A percentile compares a stretch with the other conserved stretches of the same genome.
Conservation (phyloP, 371 early-diverging fungal genomes). For the Mucor sp. region DNA sequence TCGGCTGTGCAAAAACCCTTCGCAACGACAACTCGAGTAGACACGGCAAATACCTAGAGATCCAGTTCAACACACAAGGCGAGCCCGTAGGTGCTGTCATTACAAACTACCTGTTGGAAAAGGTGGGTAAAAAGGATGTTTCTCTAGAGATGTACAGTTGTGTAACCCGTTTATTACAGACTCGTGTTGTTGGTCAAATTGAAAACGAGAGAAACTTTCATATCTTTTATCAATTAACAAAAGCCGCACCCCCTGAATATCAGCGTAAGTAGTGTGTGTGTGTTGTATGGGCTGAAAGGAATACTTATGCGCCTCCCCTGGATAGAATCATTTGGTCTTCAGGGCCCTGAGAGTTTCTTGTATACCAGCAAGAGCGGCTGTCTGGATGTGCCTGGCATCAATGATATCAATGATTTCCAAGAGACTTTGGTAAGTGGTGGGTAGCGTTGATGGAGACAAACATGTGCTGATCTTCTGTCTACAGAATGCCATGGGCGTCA, state of each 20-base stretch:
- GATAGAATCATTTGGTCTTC: slow-evolving; percentile 75
- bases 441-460: neutral
- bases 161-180: slow-evolving; percentile 37
- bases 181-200: slow-evolving; percentile 96
- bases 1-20: slow-evolving; percentile 99
- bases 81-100: slow-evolving; percentile 98
- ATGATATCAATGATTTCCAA: slow-evolving; percentile 74
- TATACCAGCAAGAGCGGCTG: slow-evolving; percentile 79
- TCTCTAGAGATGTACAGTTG: neutral
- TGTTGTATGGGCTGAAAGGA: no score
- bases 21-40: slow-evolving; percentile 99
- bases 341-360: slow-evolving; percentile 80
- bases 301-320: neutral
- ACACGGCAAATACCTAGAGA: slow-evolving; percentile 99
- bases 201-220: slow-evolving; percentile 98
- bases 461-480: neutral
- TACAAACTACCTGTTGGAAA: slow-evolving; percentile 98
- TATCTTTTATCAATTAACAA: slow-evolving; percentile 92
- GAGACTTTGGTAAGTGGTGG: slow-evolving; percentile 53
- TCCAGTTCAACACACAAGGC: slow-evolving; percentile 92
- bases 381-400: slow-evolving; percentile 80
- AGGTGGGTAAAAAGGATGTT: slow-evolving; percentile 51
- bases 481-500: slow-evolving; percentile 75
- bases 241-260: slow-evolving; percentile 75
- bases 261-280: slow-evolving; percentile 46